Conservation (phyloP, 2,329 filamentous ascomycete species). For the Daldinia sp. region DNA sequence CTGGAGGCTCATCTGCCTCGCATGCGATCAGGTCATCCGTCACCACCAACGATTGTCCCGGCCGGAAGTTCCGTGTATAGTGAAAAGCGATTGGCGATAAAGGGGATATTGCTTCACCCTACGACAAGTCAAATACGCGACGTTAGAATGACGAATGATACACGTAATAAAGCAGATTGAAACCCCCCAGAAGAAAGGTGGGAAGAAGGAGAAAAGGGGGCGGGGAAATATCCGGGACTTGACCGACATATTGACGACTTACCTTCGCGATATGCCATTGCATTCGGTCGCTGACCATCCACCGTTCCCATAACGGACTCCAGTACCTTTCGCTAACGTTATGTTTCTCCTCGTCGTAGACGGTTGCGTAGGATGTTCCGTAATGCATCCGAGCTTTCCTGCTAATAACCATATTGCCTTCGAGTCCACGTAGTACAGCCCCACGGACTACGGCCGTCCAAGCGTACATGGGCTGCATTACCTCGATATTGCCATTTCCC, state of each 20-base stretch:
- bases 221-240: not conserved
- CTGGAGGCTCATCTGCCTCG: constrained; percentile 72
- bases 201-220: not conserved
- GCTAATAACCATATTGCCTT: constrained; percentile 81
- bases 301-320: constrained; percentile 80
- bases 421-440: constrained; percentile 76
- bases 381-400: constrained; percentile 79
- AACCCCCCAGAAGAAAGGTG: not conserved
- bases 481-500: constrained; percentile 70
- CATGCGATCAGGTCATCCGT: constrained; percentile 83
- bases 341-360: constrained; percentile 80
- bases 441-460: constrained; percentile 84
- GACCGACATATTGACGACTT: constrained; percentile 38
- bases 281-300: constrained; percentile 86
- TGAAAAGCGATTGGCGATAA: constrained; percentile 79
- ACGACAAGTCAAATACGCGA: not conserved
- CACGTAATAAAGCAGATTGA: not conserved
- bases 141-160: not conserved
- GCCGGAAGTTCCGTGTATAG: constrained; percentile 85
- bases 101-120: constrained; percentile 80
- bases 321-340: constrained; percentile 78
- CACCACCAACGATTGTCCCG: constrained; percentile 77
- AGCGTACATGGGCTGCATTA: constrained; percentile 83
- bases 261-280: constrained; percentile 86
- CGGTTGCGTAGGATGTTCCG: constrained; percentile 81